phyloP scores from a whole-genome alignment of 1,284 basidiomycete genomes.

The Ganoderma lingzhi region DNA sequence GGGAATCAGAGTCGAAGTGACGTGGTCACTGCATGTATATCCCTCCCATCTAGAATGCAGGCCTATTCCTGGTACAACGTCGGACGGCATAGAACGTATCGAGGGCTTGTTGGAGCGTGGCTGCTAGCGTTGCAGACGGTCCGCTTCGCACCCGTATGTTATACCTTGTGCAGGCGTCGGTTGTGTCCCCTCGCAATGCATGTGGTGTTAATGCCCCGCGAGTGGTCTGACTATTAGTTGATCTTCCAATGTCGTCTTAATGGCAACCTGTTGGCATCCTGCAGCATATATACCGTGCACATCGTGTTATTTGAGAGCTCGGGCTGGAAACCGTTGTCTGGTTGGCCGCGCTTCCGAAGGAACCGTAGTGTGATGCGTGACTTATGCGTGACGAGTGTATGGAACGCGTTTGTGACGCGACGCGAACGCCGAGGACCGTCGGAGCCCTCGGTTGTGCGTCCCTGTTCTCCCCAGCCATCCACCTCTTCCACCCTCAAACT shows the following conservation, averaged over 20 bases:
- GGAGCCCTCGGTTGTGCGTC: slow-evolving; percentile 5
- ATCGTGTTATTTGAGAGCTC: background rate
- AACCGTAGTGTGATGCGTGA: slow-evolving; percentile 1
- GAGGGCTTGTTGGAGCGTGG: background rate
- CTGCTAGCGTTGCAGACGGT: background rate
- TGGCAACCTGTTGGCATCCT: background rate
- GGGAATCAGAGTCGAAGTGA: slow-evolving; percentile 70
- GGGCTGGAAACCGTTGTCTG: background rate
- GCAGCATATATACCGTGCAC: background rate
- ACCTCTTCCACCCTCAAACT: slow-evolving; percentile 1
- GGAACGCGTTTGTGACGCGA: slow-evolving; percentile 35
- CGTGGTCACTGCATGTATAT: slow-evolving; percentile 27
- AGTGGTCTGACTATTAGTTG: too few species aligned
- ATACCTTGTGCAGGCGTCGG: slow-evolving; percentile 9
- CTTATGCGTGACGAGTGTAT: slow-evolving; percentile 11
- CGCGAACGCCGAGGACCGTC: slow-evolving; percentile 25
- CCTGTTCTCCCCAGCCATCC: slow-evolving; percentile 28
- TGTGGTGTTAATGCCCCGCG: background rate
- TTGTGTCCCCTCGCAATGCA: slow-evolving; percentile 18
- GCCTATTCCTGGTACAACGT: slow-evolving; percentile 16
- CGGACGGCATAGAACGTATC: slow-evolving; percentile 9
- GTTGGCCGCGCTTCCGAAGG: background rate
- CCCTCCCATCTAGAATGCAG: slow-evolving; percentile 30
- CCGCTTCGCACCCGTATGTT: slow-evolving; percentile 14
- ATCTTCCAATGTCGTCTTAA: background rate